Base-by-base conservation (phyloP, 495 filamentous ascomycete species). In the Xylaria curta region DNA sequence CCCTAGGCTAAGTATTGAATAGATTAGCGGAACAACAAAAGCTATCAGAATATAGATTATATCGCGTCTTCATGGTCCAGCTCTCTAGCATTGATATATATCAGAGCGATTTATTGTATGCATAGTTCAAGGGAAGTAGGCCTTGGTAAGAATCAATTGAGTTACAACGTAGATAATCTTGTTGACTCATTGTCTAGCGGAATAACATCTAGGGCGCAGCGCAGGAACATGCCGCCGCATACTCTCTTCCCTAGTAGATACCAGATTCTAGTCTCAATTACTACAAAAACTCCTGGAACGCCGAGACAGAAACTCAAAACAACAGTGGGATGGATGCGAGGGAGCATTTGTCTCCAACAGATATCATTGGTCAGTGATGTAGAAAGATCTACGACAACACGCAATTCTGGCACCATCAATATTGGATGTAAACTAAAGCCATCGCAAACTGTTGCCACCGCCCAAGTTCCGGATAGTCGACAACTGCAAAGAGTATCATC, bases 391-490 rank as follows among this genome's bases (percentile, higher is more conserved):
- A 60, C 17, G 8, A 38, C 19, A 19, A n/a, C 58, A 60, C 10
- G 8, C 1, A 13, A 38, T 60, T 38, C n/a, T 31, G 19, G 33
- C 12, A 21, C 17, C 15, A 38, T 38, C 19, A 21, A 59, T 21
- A 2, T 36, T n/a, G 9, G 17, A 3, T n/a, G 58, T 13, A 17
- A 60, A 21, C 2, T 8, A 21, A 60, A 2, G 15, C 33, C 33
- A 33, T 36, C 58, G 58, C 60, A 62, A 62, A 62, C 38, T 42
- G 21, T 38, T 42, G 60, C 60, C 38, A 62, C 38, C 17, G 42
- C 4, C 28, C n/a, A 62, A 42, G n/a, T 42, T 40, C 36, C n/a
- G n/a, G 2, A 13, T 42, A 10, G 36, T 26, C n/a, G 13, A 3
- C n/a, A 6, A 26, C 26, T 26, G 19, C 9, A 60, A 60, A 21